Conservation (phyloP, 805 yeast genomes). For the Ogataea trehalophila region DNA sequence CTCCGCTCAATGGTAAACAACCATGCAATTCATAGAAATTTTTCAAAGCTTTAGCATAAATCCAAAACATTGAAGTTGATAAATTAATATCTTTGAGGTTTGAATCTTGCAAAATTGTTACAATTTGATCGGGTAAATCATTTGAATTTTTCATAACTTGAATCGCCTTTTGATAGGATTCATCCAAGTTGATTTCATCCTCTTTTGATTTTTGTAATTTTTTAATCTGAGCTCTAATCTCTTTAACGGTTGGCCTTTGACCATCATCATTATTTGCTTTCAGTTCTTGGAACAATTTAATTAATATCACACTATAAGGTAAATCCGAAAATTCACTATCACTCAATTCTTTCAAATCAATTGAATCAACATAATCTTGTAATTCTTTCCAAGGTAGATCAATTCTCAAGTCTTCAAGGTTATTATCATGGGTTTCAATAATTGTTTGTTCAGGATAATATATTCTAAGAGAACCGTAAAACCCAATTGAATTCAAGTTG, state of each 20-base stretch:
- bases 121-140: slow-evolving; percentile 25
- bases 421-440: slow-evolving; percentile 64
- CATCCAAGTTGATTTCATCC: slow-evolving; percentile 34
- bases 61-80: slow-evolving; percentile 51
- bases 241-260: slow-evolving; percentile 19
- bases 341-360: slow-evolving; percentile 43
- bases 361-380: slow-evolving; percentile 40
- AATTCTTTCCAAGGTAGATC: slow-evolving; percentile 72
- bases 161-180: slow-evolving; percentile 38
- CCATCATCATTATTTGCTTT: slow-evolving; percentile 9
- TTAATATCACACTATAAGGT: slow-evolving; percentile 62
- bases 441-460: slow-evolving; percentile 56
- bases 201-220: slow-evolving; percentile 1
- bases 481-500: slow-evolving; percentile 50
- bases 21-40: slow-evolving; percentile 39
- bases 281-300: slow-evolving; percentile 49
- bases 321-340: slow-evolving; percentile 51
- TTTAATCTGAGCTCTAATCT: slow-evolving; percentile 15
- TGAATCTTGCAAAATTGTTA: slow-evolving; percentile 24
- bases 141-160: slow-evolving; percentile 36
- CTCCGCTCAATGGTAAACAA: slow-evolving; percentile 67
- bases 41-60: slow-evolving; percentile 48
- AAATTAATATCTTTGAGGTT: slow-evolving; percentile 20
- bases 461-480: slow-evolving; percentile 56
- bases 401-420: slow-evolving; percentile 60